Conservation (phyloP, 768 basidiomycete genomes). For the Rhizopogon rudus region DNA sequence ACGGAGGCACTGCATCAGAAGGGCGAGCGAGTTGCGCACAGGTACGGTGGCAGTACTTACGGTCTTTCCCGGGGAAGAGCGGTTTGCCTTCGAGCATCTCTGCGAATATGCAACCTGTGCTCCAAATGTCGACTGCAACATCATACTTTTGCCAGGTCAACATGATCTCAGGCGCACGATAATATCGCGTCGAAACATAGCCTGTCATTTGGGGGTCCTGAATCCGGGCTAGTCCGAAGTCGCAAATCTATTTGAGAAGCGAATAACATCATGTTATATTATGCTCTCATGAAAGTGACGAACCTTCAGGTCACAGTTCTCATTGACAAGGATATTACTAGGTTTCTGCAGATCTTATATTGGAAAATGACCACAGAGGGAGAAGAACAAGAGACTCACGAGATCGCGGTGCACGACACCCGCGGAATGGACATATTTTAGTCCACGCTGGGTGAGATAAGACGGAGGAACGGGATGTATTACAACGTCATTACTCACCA, state of each 20-base stretch:
- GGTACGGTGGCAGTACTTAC: constrained; percentile 48
- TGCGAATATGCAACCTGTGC: constrained; percentile 98
- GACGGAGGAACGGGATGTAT: neutral
- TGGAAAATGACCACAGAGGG: neutral
- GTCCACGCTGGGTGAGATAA: constrained; percentile 62
- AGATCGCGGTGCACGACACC: constrained; percentile 98
- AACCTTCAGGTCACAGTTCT: constrained; percentile 98
- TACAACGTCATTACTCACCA: constrained; percentile 47
- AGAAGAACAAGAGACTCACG: constrained; percentile 36
- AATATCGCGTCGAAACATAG: constrained; percentile 98
- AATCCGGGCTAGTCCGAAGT: constrained; percentile 97
- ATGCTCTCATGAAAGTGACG: constrained; percentile 9
- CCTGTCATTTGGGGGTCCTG: constrained; percentile 99
- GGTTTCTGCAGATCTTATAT: constrained; percentile 65
- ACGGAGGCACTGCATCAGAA: constrained; percentile 7
- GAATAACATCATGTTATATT: constrained; percentile 5
- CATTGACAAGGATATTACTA: constrained; percentile 98
- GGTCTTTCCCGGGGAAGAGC: constrained; percentile 98
- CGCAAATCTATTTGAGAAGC: constrained; percentile 70
- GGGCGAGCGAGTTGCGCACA: neutral
- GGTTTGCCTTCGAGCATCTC: constrained; percentile 99
- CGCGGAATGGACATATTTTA: constrained; percentile 99
- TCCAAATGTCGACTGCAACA: constrained; percentile 99
- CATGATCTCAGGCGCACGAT: constrained; percentile 99
- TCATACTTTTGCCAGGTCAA: constrained; percentile 99